phyloP scores from a whole-genome alignment of 345 rosid genomes.

The Aquilaria malaccensis region DNA sequence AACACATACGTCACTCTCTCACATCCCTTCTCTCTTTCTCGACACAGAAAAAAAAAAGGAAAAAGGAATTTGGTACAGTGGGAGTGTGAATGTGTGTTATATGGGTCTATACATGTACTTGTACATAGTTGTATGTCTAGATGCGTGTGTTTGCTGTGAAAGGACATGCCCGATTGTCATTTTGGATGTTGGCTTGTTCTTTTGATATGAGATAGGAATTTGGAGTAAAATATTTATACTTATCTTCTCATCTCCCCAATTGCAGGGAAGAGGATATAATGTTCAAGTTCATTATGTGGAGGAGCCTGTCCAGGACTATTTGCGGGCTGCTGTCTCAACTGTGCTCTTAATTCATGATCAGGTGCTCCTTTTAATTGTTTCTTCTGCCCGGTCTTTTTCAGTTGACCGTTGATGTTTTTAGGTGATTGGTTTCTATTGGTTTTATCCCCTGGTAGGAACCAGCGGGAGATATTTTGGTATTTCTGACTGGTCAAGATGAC shows the following conservation, averaged over 20 bases:
- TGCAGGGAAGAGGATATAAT: slow-evolving; percentile 91
- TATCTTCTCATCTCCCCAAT: slow-evolving; percentile 10
- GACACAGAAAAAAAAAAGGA: too few species aligned
- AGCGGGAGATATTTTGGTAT: slow-evolving; percentile 79
- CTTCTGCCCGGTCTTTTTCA: not conserved
- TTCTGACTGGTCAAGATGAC: slow-evolving; percentile 98
- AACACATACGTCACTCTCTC: not conserved
- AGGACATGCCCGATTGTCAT: too few species aligned
- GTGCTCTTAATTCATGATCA: slow-evolving; percentile 64
- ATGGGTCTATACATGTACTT: not conserved
- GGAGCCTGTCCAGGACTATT: slow-evolving; percentile 90
- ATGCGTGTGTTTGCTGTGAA: not conserved
- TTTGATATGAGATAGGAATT: not conserved
- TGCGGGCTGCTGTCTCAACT: slow-evolving; percentile 72
- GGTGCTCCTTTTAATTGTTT: slow-evolving; percentile 36
- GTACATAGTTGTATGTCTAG: not conserved
- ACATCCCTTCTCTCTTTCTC: too few species aligned
- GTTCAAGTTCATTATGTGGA: slow-evolving; percentile 73
- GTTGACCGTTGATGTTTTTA: too few species aligned
- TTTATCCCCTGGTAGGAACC: slow-evolving; percentile 48
- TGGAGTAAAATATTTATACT: slow-evolving; percentile 1
- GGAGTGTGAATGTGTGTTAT: too few species aligned
- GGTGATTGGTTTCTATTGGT: too few species aligned
- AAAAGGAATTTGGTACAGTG: too few species aligned
- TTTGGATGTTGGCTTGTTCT: too few species aligned